Conservation (phyloP, 108 stramenopile genomes). For the Aurantiochytrium sp. region DNA sequence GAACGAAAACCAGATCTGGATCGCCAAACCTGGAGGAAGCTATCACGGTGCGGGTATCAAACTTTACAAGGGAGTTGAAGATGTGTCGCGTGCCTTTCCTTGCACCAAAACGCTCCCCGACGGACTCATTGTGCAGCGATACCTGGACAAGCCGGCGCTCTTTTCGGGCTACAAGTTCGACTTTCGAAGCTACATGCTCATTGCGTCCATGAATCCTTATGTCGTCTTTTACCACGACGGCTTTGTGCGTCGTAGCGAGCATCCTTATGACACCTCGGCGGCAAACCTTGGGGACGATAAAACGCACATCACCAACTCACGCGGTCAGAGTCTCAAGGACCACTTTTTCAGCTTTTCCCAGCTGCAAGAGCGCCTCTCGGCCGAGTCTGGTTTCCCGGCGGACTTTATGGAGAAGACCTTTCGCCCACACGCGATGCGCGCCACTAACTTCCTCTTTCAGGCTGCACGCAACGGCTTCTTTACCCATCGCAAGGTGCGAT, state of each 20-base stretch:
- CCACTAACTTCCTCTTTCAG: background rate
- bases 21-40: background rate
- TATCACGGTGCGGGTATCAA: conserved; percentile 1
- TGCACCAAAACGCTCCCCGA: background rate
- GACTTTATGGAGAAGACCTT: background rate
- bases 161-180: conserved; percentile 9
- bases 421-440: conserved; percentile 10
- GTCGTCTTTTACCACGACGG: conserved; percentile 8
- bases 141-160: conserved; percentile 12
- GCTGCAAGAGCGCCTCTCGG: background rate
- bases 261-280: background rate
- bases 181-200: conserved; percentile 15
- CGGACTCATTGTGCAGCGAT: conserved; percentile 1
- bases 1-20: background rate
- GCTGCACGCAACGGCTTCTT: background rate
- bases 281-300: background rate
- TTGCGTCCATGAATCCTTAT: background rate
- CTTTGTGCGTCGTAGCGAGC: background rate
- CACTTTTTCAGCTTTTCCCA: conserved; percentile 13
- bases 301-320: background rate
- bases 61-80: background rate
- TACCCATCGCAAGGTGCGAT: background rate
- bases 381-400: background rate
- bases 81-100: background rate
- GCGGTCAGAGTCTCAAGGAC: background rate